Conservation (phyloP, 2,329 filamentous ascomycete species). For the Teratosphaeria nubilosa region DNA sequence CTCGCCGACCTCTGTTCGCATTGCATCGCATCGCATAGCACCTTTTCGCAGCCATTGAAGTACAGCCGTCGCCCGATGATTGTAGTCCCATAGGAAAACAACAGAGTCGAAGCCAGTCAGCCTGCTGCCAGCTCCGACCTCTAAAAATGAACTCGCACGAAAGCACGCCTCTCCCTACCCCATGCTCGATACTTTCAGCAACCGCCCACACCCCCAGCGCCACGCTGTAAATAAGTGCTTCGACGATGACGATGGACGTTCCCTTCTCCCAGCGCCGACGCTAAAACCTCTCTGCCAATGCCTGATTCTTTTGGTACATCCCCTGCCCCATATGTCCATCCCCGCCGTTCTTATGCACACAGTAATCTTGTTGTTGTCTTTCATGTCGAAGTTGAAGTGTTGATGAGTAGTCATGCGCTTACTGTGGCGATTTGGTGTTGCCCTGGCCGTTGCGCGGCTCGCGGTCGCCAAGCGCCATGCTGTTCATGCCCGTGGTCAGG, state of each 20-base stretch:
- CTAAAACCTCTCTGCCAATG: background rate
- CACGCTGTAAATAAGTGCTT: background rate
- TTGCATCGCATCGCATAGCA: background rate
- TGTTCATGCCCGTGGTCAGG: slow-evolving; percentile 62
- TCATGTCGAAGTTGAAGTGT: background rate
- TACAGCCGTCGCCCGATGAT: background rate
- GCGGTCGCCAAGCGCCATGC: slow-evolving; percentile 57
- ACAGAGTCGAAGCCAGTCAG: background rate
- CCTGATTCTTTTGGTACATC: background rate
- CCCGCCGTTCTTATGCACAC: background rate
- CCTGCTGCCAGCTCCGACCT: background rate
- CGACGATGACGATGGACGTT: background rate
- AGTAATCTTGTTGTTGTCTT: background rate
- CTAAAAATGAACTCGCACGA: background rate
- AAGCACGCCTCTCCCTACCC: background rate
- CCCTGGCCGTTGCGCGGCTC: slow-evolving; percentile 32
- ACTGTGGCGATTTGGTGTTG: slow-evolving; percentile 24
- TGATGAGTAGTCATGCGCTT: slow-evolving; percentile 1
- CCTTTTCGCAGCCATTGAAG: background rate
- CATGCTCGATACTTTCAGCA: background rate
- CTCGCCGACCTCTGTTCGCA: background rate
- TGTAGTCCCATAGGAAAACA: background rate
- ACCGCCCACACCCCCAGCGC: background rate
- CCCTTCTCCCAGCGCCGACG: slow-evolving; percentile 1
- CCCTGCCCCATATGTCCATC: slow-evolving; percentile 1